Base-by-base conservation (phyloP, 2,329 filamentous ascomycete species). In the Botryotinia narcissicola region DNA sequence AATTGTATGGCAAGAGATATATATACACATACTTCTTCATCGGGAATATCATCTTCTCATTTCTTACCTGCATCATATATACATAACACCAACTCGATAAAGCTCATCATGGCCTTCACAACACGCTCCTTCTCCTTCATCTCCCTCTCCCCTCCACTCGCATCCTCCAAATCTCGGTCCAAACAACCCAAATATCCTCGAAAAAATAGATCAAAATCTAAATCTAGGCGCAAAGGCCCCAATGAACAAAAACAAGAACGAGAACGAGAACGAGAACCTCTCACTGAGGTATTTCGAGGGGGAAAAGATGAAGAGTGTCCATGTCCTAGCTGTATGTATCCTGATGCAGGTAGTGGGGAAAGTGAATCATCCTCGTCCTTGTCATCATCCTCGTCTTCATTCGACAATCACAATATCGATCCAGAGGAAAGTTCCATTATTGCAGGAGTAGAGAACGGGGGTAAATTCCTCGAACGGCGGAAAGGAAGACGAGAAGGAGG, bases 191-290 rank as follows among this genome's bases (percentile, higher is more conserved):
- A 16, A 54, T 57, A 57, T 29, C 14, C 14, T 32, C 35, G 12
- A 25, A 62, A 42, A 16, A 0, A 25, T 5, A 40, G 25, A 62
- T 10, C 14, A 0, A 9, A 42, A 8, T 3, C 35, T 1, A 16
- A 14, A 29, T 32, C n/a, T 32, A 57, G 8, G 7, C n/a, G 51
- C 51, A 57, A 57, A 6, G 12, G 4, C 3, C 14, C n/a, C 51
- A 18, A 18, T 18, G 7, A 10, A 48, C 46, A 48, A n/a, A 25
- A n/a, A 48, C 44, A 22, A 51, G 48, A n/a, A 48, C 44, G 10
- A 51, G 48, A n/a, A 54, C 48, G 12, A 12, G 48, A 54, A 6
- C 48, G 18, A 57, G 6, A 57, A 2, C 16, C 29, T 6, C n/a
- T 57, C n/a, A 57, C n/a, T 7, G n/a, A 29, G n/a, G 1, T 18